Evolutionary conservation across 2,329 filamentous ascomycete species (phyloP), one percentile per base, ranked within the genome.

Genomic region (Pseudopyricularia javanii): DNA sequence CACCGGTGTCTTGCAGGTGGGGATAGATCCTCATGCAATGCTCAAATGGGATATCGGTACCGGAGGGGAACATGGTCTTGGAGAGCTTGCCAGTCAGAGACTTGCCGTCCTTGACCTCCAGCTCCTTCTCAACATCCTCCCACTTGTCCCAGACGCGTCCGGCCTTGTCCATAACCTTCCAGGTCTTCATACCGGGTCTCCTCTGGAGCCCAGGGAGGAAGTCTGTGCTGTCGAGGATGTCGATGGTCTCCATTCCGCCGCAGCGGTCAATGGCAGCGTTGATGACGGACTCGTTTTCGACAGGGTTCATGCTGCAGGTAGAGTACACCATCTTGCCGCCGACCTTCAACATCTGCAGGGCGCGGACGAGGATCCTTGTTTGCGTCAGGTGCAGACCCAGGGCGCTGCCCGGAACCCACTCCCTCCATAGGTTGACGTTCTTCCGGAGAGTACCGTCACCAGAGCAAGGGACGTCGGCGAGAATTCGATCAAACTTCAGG

Each of bases 271-370:
- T 91, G 11, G 93, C 93, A 26, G 86, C 85, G 1, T 88, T 83
- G 55, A 98, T 75, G 15, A 97, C 90, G 7, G 93, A 85, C 70
- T 98, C 93, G 63, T 98, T 95, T 73, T 98, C 93, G 28, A 97
- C 82, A 0, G 93, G 93, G 70, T 98, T 98, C 87, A 98, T 89
- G 68, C 90, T 96, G 76, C 93, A 98, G 20, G 93, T 98, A 3
- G 91, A 97, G 72, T 97, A 98, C 51, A 98, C 91, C 28, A 97
- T 88, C 57, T 91, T 82, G 51, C 93, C 93, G 40, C 93, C 91
- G 53, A 89, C 86, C 74, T 96, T 97, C 59, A 98, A 80, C 83
- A 98, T 89, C 70, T 97, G 91, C 51, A 98, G 76, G 32, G 93
- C 88, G 56, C 93, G 85, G 54, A 95, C 87, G 49, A 98, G 74